Conservation (phyloP, 2,329 filamentous ascomycete species). For the Stagonosporopsis vannaccii region DNA sequence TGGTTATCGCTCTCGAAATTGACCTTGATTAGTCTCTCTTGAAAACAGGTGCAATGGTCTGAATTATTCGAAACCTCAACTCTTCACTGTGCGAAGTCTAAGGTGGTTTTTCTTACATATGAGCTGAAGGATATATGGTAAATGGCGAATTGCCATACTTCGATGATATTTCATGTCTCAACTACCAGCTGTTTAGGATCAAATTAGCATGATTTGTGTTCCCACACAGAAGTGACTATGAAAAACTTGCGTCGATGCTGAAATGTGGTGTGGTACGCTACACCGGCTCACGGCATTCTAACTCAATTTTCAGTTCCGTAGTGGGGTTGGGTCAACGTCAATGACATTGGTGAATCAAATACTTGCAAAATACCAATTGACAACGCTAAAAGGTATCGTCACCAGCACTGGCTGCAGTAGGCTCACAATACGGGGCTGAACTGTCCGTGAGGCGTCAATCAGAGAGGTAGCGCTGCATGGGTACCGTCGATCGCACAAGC, state of each 20-base stretch:
- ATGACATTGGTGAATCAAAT: not conserved
- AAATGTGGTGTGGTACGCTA: slow-evolving; percentile 8
- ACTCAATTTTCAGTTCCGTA: slow-evolving; percentile 4
- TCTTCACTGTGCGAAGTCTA: not conserved
- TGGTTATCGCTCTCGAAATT: not conserved
- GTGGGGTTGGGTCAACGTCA: slow-evolving; percentile 5
- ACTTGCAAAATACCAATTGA: not conserved
- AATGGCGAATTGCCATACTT: not conserved
- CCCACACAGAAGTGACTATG: not conserved
- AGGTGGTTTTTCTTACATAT: no score
- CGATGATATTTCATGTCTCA: not conserved
- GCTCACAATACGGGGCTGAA: slow-evolving; percentile 3
- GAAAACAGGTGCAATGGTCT: not conserved
- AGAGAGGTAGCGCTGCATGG: slow-evolving; percentile 1
- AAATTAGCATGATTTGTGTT: not conserved
- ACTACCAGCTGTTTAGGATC: not conserved
- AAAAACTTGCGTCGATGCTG: not conserved
- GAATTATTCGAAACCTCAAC: not conserved
- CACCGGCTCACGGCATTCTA: slow-evolving; percentile 1
- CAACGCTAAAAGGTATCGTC: not conserved
- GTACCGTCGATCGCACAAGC: slow-evolving; percentile 12
- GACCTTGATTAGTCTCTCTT: not conserved
- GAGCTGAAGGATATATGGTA: no score
- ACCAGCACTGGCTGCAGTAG: not conserved
- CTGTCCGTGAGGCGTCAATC: slow-evolving; percentile 1